Conservation (phyloP, 805 yeast genomes). For the Komagataella ulmi region DNA sequence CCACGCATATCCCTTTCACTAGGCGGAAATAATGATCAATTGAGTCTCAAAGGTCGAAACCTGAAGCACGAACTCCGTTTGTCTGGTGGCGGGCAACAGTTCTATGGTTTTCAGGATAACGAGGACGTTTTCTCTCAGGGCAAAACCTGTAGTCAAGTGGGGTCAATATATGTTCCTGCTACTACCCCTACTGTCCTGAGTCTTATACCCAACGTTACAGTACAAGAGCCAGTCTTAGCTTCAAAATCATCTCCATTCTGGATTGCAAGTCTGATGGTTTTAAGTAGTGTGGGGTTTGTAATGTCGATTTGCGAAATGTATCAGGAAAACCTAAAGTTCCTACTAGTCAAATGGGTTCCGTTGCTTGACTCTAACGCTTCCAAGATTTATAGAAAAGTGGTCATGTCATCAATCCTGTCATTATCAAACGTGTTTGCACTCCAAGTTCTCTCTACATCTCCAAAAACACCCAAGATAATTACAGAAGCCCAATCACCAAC, state of each 20-base stretch:
- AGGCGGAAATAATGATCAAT: background rate
- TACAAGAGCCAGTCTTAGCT: background rate
- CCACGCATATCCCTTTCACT: background rate
- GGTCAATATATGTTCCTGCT: background rate
- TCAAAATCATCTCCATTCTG: background rate
- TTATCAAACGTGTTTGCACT: too few relatives aligned
- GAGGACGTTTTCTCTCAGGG: background rate
- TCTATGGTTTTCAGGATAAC: background rate
- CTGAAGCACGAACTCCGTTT: background rate
- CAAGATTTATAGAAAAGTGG: background rate
- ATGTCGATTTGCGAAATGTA: background rate
- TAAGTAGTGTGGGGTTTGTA: background rate
- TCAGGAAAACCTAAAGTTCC: background rate
- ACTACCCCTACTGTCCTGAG: background rate
- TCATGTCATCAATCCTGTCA: background rate
- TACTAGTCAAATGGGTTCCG: background rate
- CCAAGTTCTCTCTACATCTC: background rate
- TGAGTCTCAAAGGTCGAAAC: background rate
- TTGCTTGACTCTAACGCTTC: background rate
- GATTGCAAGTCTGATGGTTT: background rate
- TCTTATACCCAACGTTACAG: background rate
- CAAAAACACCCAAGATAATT: background rate
- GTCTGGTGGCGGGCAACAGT: background rate
- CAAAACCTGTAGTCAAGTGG: background rate
- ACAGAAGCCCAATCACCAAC: too few relatives aligned